phyloP scores from a whole-genome alignment of 305 asterid species.

The Petunia hybrid region DNA sequence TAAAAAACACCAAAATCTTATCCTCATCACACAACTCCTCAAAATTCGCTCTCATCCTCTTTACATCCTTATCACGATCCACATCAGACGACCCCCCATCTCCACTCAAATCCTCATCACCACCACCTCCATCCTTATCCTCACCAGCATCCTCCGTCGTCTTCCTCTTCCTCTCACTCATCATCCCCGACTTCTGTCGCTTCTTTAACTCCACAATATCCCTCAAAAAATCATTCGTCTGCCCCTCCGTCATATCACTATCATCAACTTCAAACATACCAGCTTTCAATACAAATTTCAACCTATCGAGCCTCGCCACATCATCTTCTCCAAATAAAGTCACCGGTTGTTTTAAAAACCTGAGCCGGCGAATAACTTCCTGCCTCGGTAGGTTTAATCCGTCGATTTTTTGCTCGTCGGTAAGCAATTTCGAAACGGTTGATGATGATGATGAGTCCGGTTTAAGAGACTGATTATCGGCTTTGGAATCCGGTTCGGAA shows the following conservation, averaged over 20 bases:
- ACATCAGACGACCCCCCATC: conserved; percentile 69
- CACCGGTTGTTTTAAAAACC: conserved; percentile 82
- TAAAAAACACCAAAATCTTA: conserved; percentile 91
- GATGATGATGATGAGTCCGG: conserved; percentile 63
- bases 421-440: conserved; percentile 60
- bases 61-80: conserved; percentile 83
- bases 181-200: conserved; percentile 83
- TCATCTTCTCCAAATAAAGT: conserved; percentile 95
- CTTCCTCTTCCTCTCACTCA: conserved; percentile 84
- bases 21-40: conserved; percentile 87
- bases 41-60: conserved; percentile 79
- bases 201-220: conserved; percentile 91
- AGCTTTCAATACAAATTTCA: conserved; percentile 74
- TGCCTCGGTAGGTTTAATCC: conserved; percentile 67
- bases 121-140: conserved; percentile 83
- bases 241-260: conserved; percentile 97
- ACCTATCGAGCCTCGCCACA: conserved; percentile 76
- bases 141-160: conserved; percentile 68
- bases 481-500: conserved; percentile 53
- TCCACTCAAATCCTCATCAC: conserved; percentile 84
- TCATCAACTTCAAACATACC: conserved; percentile 90
- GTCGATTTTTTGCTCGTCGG: conserved; percentile 74
- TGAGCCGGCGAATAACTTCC: conserved; percentile 88
- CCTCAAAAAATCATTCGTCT: conserved; percentile 85
- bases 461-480: conserved; percentile 49